Percentiles rank a stretch among this genome's conserved stretches.
These are phyloP conservation scores for Abortiporus biennis DNA, from an alignment of 1,284 basidiomycete genomes.

Conservation along the genomic window DNA sequence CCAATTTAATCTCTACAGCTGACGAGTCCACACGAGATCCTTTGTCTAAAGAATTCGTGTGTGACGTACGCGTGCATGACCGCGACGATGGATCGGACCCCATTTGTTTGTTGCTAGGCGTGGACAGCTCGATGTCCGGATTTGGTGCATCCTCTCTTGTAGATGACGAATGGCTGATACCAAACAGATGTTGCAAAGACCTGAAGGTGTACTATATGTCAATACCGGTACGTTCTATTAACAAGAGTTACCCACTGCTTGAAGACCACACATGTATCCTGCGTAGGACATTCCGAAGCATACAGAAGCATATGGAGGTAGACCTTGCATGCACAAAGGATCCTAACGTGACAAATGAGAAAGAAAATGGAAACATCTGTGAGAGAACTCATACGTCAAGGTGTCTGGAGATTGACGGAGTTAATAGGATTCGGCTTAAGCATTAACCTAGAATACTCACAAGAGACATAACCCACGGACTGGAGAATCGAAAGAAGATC, in stretches of 20 bases:
- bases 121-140: too few relatives aligned
- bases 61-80: too few relatives aligned
- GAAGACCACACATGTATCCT: neutral
- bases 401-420: neutral
- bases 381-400: conserved; percentile 1
- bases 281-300: neutral
- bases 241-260: neutral
- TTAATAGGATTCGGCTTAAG: neutral
- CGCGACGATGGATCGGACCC: too few relatives aligned
- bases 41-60: too few relatives aligned
- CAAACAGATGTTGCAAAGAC: neutral
- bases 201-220: too few relatives aligned
- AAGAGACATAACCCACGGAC: neutral
- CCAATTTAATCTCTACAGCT: too few relatives aligned
- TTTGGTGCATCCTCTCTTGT: neutral
- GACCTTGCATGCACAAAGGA: neutral
- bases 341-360: neutral
- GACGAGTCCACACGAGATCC: too few relatives aligned
- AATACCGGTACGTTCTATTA: too few relatives aligned
- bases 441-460: neutral
- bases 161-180: neutral
- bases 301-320: neutral
- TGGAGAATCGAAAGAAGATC: neutral
- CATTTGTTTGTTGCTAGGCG: too few relatives aligned
- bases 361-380: neutral